Conservation (phyloP, 345 rosid species). For the Hevea brasiliensis region DNA sequence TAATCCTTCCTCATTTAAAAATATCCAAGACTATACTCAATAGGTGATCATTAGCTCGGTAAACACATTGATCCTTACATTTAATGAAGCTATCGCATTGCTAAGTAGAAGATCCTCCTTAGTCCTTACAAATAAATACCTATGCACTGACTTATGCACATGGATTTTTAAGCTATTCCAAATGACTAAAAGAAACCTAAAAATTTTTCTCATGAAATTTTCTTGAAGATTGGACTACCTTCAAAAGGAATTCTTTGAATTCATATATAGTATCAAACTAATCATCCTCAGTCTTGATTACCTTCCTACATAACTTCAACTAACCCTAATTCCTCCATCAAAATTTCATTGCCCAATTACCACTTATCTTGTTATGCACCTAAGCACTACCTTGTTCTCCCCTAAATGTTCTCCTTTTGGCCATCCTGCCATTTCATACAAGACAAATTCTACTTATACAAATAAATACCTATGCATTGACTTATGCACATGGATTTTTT, state of each 20-base stretch:
- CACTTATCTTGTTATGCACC: too few species aligned
- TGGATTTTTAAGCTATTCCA: neutral
- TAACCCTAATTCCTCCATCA: too few species aligned
- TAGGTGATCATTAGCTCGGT: neutral
- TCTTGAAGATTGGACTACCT: neutral
- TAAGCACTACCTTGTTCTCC: too few species aligned
- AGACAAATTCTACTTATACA: too few species aligned
- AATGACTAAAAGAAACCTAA: neutral
- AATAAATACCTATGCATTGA: too few species aligned
- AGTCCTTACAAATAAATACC: neutral
- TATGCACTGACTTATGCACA: neutral
- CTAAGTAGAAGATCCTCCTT: neutral
- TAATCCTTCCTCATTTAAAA: neutral
- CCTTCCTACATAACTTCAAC: neutral
- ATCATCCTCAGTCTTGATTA: neutral
- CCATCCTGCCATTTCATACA: too few species aligned
- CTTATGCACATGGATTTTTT: neutral
- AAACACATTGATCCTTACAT: neutral
- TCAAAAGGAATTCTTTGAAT: conserved; percentile 1
- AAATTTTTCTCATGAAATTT: neutral
- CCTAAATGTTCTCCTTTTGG: too few species aligned
- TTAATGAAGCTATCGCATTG: neutral
- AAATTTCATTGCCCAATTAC: neutral
- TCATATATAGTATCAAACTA: neutral
- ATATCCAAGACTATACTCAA: neutral